Conservation (phyloP, 2,329 filamentous ascomycete genomes). For the Exophiala calicioides region DNA sequence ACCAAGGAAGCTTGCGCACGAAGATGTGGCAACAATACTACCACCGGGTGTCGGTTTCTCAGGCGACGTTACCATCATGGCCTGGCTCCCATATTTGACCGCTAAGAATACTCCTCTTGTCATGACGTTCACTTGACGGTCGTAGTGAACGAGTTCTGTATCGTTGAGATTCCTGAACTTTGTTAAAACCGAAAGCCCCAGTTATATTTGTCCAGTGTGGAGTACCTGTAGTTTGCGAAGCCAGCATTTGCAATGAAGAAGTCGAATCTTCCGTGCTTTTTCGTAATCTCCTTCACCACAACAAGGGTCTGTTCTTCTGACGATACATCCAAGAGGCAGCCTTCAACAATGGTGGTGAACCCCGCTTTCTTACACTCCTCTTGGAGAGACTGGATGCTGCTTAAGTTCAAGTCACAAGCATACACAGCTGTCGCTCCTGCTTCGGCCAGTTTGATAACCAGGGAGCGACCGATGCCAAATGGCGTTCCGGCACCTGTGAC, state of each 20-base stretch:
- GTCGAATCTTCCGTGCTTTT: constrained; percentile 15
- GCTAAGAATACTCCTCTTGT: constrained; percentile 10
- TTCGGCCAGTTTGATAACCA: constrained; percentile 27
- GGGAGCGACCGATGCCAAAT: constrained; percentile 33
- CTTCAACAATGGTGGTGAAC: constrained; percentile 7
- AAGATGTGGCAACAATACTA: constrained; percentile 13
- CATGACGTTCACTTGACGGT: constrained; percentile 20
- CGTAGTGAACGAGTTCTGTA: constrained; percentile 11
- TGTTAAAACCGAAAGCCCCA: too few relatives aligned
- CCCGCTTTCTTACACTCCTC: constrained; percentile 13
- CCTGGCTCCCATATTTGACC: constrained; percentile 17
- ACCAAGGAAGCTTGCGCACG: constrained; percentile 9
- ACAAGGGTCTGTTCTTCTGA: constrained; percentile 10
- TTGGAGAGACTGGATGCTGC: constrained; percentile 7
- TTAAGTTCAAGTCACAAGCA: constrained; percentile 15
- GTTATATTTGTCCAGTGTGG: too few relatives aligned
- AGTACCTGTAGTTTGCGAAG: constrained; percentile 16
- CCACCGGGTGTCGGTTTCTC: constrained; percentile 17
- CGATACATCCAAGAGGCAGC: constrained; percentile 10
- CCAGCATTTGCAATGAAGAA: constrained; percentile 22
- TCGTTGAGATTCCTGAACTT: constrained; percentile 16
- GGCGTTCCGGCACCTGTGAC: constrained; percentile 35
- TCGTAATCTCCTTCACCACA: constrained; percentile 13
- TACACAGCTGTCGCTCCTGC: constrained; percentile 16
- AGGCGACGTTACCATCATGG: constrained; percentile 19